Percentiles rank a stretch among this genome's conserved stretches.
Conservation (phyloP, 225 moss, liverwort and hornwort genomes). For the Sphagnum tenellum region DNA sequence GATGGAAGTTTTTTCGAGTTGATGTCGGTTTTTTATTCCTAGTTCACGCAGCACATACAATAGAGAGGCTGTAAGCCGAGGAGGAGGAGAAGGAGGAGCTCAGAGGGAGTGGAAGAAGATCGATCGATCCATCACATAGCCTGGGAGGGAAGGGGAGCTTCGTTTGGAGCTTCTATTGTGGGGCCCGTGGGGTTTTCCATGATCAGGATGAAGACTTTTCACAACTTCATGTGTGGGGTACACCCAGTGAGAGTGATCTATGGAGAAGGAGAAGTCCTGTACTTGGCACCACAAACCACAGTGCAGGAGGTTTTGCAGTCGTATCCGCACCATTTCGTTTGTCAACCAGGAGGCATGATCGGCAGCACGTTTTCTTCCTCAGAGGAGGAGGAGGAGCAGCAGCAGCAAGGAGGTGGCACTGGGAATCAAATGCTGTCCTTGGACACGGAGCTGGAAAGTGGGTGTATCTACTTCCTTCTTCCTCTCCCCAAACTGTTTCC, state of each 20-base stretch:
- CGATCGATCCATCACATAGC: too few species aligned
- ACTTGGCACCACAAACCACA: slow-evolving; percentile 33
- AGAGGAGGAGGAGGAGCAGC: not conserved
- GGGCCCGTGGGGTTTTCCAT: not conserved
- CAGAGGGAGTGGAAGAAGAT: too few species aligned
- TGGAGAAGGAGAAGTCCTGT: slow-evolving; percentile 42
- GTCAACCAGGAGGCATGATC: slow-evolving; percentile 12
- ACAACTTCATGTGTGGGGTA: slow-evolving; percentile 34
- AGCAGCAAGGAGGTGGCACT: slow-evolving; percentile 6
- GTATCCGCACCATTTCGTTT: slow-evolving; percentile 49
- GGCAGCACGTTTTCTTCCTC: too few species aligned
- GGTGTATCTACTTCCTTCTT: slow-evolving; percentile 50
- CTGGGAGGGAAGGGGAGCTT: too few species aligned
- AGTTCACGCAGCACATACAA: too few species aligned
- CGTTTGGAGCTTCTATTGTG: too few species aligned
- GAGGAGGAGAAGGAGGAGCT: too few species aligned
- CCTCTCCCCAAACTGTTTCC: slow-evolving; percentile 47
- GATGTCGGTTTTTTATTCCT: too few species aligned
- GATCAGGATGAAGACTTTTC: slow-evolving; percentile 21
- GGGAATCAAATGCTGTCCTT: slow-evolving; percentile 40
- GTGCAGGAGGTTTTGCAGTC: slow-evolving; percentile 39
- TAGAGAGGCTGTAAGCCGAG: too few species aligned
- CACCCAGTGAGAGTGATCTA: slow-evolving; percentile 44
- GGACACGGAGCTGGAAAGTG: slow-evolving; percentile 35
- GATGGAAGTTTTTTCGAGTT: too few species aligned